Evolutionary conservation across 495 filamentous ascomycete species (phyloP), one percentile per base, ranked within the genome.

Genomic region (Aspergillus baeticus): DNA sequence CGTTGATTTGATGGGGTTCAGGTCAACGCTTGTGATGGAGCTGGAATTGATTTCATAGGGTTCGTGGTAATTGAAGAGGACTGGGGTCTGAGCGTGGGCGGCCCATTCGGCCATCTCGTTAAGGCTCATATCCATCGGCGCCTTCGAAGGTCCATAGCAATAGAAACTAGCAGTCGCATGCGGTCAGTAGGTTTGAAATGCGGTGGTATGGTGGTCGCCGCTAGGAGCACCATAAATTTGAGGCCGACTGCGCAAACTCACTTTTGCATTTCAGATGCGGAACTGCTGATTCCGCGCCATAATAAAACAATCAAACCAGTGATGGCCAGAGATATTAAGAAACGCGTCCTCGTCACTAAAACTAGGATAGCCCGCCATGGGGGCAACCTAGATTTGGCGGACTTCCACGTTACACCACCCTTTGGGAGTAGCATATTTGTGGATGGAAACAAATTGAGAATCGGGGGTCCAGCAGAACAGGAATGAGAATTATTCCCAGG

Each of bases 61-160:
- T 58, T 86, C 83, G 72, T 98, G 95, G 72, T 89, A 90, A 73
- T 98, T 98, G 81, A 94, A 96, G 59, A 96, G 82, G 55, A 98
- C 89, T 35, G 94, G 94, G 8, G 94, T 98, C 58, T 91, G 85
- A 48, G 91, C 75, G 68, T 96, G 92, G 51, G 85, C 83, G 58
- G 89, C 87, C 94, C 94, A 98, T 55, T 87, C 82, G 43, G 84
- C 84, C 72, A 95, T 88, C 66, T 98, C 94, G 63, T 96, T 96
- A 21, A 87, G 74, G 31, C 85, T 82, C 89, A 98, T 96, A 37
- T 92, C 84, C 87, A 95, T 95, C 44, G 94, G 94, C 11, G 94
- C 80, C 76, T 92, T 96, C 10, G 88, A 81, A 8, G 94, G 92
- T 11, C 94, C 94, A 80, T 89, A 98, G 78, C 94, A 98, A 75